Percentiles rank a stretch among this genome's conserved stretches.
Conservation (phyloP, 1,139 yeast species). For the Geotrichum phurueaensis region DNA sequence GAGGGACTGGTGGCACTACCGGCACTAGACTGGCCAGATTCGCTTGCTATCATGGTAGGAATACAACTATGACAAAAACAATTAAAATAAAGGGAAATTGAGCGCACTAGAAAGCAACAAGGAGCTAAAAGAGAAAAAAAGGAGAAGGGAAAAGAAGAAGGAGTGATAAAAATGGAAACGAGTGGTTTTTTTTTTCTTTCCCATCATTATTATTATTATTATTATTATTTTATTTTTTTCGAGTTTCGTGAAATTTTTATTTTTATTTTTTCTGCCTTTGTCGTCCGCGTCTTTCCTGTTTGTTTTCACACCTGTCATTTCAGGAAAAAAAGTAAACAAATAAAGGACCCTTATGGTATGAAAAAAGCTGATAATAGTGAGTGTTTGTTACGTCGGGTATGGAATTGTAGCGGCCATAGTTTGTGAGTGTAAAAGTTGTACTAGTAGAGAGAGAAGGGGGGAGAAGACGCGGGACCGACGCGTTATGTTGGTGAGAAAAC, state of each 20-base stretch:
- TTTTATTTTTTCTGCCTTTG: neutral
- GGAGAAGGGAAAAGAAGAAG: neutral
- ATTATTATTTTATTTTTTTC: neutral
- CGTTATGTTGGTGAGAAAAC: no score
- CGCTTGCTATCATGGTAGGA: neutral
- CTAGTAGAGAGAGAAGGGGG: neutral
- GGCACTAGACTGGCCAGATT: neutral
- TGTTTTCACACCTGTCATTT: neutral
- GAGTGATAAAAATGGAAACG: neutral
- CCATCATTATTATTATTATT: no score
- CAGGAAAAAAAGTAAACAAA: neutral
- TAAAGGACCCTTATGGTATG: neutral
- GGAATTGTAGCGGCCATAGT: no score
- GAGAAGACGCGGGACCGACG: no score
- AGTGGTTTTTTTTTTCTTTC: neutral
- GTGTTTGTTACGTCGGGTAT: no score
- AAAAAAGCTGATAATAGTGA: neutral
- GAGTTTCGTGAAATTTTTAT: neutral
- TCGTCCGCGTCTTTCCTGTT: neutral
- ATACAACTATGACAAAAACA: neutral
- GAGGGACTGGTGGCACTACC: neutral
- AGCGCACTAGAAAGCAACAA: neutral
- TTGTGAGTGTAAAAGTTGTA: no score
- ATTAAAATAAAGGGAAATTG: neutral
- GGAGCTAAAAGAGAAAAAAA: neutral